Evolutionary conservation across 768 basidiomycete genomes (phyloP).

Genomic region (Mycena capillaripes): DNA sequence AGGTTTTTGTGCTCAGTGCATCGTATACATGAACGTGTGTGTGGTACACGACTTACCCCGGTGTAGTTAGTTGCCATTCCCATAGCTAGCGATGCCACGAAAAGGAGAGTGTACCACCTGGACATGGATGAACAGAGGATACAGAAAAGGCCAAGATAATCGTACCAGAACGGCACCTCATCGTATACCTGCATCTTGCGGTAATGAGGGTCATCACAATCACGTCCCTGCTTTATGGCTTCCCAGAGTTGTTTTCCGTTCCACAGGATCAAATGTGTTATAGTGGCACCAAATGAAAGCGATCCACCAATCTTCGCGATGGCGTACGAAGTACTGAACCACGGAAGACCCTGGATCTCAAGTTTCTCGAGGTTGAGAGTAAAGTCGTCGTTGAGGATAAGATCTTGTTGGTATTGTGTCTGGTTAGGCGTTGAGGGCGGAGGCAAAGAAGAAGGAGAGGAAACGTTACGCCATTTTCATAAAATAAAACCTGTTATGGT

Average conservation of each 20-base stretch:
- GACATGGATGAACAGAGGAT: conserved; percentile 36
- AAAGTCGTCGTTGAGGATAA: conserved; percentile 67
- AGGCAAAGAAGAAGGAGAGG: too few relatives aligned
- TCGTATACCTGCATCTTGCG: conserved; percentile 64
- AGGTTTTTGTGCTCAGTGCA: not conserved
- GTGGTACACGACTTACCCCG: conserved; percentile 37
- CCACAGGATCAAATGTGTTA: conserved; percentile 68
- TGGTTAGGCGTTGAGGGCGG: too few relatives aligned
- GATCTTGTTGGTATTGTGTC: conserved; percentile 63
- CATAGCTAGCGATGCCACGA: conserved; percentile 60
- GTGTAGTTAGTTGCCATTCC: conserved; percentile 70
- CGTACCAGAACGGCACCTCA: conserved; percentile 39
- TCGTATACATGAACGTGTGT: not conserved
- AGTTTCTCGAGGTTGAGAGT: conserved; percentile 63
- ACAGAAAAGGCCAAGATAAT: conserved; percentile 37
- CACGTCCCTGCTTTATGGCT: conserved; percentile 54
- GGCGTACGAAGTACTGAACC: conserved; percentile 61
- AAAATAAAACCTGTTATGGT: conserved; percentile 50
- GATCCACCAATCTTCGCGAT: conserved; percentile 55
- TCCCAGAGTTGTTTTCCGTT: conserved; percentile 62
- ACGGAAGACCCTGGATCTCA: conserved; percentile 57
- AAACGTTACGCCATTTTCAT: too few relatives aligned
- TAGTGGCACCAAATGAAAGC: conserved; percentile 60
- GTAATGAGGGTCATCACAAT: conserved; percentile 66
- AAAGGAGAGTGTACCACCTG: conserved; percentile 64